phyloP scores from a whole-genome alignment of 2,329 filamentous ascomycete genomes.

The Ascochyta fabae region DNA sequence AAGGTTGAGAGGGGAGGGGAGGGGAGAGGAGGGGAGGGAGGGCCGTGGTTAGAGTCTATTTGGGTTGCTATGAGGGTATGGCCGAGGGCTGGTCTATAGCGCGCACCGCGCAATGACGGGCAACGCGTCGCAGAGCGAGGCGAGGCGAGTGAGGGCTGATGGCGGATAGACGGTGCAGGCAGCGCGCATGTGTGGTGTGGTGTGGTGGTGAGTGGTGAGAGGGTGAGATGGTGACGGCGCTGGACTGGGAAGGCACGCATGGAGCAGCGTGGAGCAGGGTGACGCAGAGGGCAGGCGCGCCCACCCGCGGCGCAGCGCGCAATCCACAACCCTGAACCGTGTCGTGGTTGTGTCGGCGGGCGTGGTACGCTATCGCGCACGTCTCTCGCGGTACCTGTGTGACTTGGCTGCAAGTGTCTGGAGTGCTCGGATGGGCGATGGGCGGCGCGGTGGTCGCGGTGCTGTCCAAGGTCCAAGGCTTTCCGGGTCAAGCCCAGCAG shows the following conservation, averaged over 20 bases:
- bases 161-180: neutral
- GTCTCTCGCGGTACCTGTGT: conserved; percentile 26
- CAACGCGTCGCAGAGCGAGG: conserved; percentile 10
- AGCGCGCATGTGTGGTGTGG: conserved; percentile 3
- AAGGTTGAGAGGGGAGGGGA: neutral
- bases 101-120: conserved; percentile 2
- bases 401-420: conserved; percentile 19
- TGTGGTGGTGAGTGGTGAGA: neutral
- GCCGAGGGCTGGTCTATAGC: no score
- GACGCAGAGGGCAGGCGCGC: conserved; percentile 6
- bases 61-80: no score
- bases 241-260: conserved; percentile 3
- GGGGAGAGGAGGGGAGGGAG: no score
- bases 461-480: conserved; percentile 8
- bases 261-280: neutral
- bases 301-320: neutral
- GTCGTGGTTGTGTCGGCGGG: neutral
- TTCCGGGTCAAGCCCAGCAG: conserved; percentile 16
- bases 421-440: conserved; percentile 8
- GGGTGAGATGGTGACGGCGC: neutral
- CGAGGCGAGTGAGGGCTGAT: neutral
- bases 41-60: no score
- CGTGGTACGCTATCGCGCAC: conserved; percentile 16
- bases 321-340: neutral
- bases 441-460: conserved; percentile 5